These are phyloP conservation scores for Canavalia ensiformis DNA, from an alignment of 306 rosid genomes.

Conservation along the genomic window DNA sequence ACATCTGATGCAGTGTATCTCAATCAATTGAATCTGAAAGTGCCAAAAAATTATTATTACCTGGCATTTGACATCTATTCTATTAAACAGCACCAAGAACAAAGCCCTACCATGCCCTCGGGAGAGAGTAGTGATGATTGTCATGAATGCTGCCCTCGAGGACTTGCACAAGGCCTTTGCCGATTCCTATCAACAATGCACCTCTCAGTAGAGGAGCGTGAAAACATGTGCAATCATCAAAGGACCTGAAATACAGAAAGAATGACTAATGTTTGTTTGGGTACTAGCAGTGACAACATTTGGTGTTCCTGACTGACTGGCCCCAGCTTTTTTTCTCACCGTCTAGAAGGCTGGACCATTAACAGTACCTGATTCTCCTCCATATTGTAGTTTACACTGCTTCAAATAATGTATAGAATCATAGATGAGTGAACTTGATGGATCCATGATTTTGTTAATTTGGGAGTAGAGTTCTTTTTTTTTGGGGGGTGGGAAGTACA, in stretches of 20 bases:
- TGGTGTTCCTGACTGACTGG: neutral
- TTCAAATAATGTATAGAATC: slow-evolving; percentile 23
- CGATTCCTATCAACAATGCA: too few relatives aligned
- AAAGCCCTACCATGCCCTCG: too few relatives aligned
- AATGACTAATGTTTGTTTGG: neutral
- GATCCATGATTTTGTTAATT: neutral
- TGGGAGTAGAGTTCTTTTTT: too few relatives aligned
- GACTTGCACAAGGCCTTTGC: too few relatives aligned
- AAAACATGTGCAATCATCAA: slow-evolving; percentile 9
- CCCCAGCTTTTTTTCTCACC: neutral
- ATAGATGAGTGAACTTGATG: neutral
- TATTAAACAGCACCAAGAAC: too few relatives aligned
- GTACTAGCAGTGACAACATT: neutral
- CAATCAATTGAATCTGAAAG: neutral
- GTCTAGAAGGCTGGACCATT: neutral
- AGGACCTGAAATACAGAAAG: neutral
- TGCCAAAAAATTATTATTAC: neutral
- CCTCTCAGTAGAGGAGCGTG: too few relatives aligned
- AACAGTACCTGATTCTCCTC: neutral
- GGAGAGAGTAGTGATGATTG: too few relatives aligned
- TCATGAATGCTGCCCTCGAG: too few relatives aligned
- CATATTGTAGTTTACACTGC: neutral
- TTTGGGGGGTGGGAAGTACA: too few relatives aligned
- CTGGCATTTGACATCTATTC: too few relatives aligned
- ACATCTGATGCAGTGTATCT: neutral